These are phyloP conservation scores for Histomonas meleagridis DNA, from an alignment of 208 protist genomes.

Conservation along the genomic window DNA sequence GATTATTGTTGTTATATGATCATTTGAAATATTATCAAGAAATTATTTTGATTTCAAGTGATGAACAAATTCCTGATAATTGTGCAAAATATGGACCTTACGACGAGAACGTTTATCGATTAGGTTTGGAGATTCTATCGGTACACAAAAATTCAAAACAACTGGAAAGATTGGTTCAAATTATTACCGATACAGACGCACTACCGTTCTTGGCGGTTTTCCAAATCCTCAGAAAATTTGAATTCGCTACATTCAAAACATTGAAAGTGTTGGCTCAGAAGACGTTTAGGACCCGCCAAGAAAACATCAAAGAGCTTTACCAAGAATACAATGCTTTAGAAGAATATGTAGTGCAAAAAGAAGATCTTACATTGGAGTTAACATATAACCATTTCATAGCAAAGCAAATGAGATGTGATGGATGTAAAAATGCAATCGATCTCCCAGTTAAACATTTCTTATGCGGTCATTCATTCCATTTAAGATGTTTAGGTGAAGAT, in stretches of 20 bases:
- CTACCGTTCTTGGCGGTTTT: background rate
- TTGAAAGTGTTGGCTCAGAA: background rate
- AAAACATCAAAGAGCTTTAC: background rate
- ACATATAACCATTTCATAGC: background rate
- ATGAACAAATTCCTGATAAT: background rate
- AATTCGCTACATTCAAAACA: background rate
- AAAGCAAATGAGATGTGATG: background rate
- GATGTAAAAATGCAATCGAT: background rate
- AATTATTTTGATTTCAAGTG: background rate
- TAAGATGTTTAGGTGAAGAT: background rate
- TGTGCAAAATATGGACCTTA: background rate
- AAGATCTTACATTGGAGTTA: background rate
- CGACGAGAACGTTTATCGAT: background rate
- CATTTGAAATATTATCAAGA: background rate
- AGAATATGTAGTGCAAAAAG: background rate
- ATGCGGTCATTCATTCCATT: slow-evolving; percentile 25
- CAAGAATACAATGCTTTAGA: background rate
- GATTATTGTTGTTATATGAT: background rate
- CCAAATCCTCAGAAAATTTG: background rate
- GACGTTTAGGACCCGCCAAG: background rate
- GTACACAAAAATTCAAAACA: background rate
- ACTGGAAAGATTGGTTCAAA: background rate
- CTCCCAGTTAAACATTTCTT: slow-evolving; percentile 27
- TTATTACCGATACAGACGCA: background rate
- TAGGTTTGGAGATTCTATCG: background rate